Evolutionary conservation across 208 protist species (phyloP), one percentile per base, ranked within the genome.

Genomic region (Porcisia deanei): DNA sequence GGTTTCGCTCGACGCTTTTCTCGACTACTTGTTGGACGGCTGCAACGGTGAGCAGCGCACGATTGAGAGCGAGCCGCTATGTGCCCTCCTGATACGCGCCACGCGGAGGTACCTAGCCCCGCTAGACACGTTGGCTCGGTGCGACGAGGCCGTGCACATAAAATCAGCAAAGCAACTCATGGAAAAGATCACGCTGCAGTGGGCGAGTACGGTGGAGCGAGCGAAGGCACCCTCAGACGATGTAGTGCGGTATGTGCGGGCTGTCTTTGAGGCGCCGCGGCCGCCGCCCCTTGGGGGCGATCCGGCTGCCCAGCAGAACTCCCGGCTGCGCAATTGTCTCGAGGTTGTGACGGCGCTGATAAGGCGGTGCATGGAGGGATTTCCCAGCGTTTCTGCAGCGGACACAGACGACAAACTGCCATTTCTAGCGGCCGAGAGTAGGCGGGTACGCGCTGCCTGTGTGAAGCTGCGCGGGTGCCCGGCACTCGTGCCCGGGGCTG

Each of bases 231-330:
- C 69, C 9, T 71, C 65, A 4, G 41, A 20, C 18, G 69, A 83
- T 65, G 69, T 79, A 1, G 58, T 39, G 39, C 57, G 68, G 39
- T 67, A 77, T 53, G 63, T 79, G 52, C 75, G 58, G 37, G 39
- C 57, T 59, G 58, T 73, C 69, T 76, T 74, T 76, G 68, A 68
- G 52, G 55, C 73, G 3, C 55, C 61, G 34, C 68, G 77, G 20
- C 60, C 80, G 20, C 84, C 80, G 7, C 77, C 84, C 4, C 76
- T 88, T 4, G 80, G 79, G 25, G 75, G 71, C 55, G 69, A 73
- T 45, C 81, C 84, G 9, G 58, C 72, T 3, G 66, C 75, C 34
- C 70, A 78, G 60, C 76, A 84, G 43, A 52, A 60, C 57, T 22
- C 53, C 25, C 81, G 84, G 7, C n/a, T 85, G 34, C 18, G 58